Evolutionary conservation across 192 early-diverging fungal genomes (phyloP), one percentile per base, ranked within the genome.

Genomic region (Coemansia sp.): DNA sequence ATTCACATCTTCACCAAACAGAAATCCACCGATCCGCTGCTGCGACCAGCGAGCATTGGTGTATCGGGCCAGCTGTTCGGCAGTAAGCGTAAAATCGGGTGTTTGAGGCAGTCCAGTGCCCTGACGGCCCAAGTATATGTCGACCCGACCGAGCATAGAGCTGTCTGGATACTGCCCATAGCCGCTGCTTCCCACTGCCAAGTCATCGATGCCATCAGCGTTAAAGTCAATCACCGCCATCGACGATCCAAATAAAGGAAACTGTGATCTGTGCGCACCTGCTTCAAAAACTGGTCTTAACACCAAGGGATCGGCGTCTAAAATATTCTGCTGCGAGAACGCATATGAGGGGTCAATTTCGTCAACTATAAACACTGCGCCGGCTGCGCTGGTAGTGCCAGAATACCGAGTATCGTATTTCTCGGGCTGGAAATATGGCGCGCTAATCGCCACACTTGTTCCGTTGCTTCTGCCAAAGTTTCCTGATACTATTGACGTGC

Each of bases 181-280:
- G 83, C 86, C 48, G 64, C 70, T 75, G 64, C 73, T 75, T 3
- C 87, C 85, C 7, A 96, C 84, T 4, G 82, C 92, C 38, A 96
- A 75, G 71, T 96, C 93, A 66, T 93, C 93, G 19, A 94, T 86
- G 0, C 94, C 93, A 67, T 96, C 94, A 13, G 75, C 64, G 64
- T 96, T 96, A 19, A 91, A 74, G 68, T 96, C 94, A 4, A 93
- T 71, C 18, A 92, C 90, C 0, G 88, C 85, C 45, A 91, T 47
- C 0, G 88, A 82, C 69, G 87, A 85, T 5, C 94, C 94, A 75
- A 94, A 96, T 22, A 89, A 77, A 38, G 73, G 67, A 32, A 65
- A 75, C 22, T 45, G 61, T 43, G 50, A 12, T 4, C 7, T 2
- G 19, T 29, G 11, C 13, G 41, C 20, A 19, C 69, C 55, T 59